Evolutionary conservation across 2,329 filamentous ascomycete genomes (phyloP), one percentile per base, ranked within the genome.

Genomic region (Paecilomyces variotii): DNA sequence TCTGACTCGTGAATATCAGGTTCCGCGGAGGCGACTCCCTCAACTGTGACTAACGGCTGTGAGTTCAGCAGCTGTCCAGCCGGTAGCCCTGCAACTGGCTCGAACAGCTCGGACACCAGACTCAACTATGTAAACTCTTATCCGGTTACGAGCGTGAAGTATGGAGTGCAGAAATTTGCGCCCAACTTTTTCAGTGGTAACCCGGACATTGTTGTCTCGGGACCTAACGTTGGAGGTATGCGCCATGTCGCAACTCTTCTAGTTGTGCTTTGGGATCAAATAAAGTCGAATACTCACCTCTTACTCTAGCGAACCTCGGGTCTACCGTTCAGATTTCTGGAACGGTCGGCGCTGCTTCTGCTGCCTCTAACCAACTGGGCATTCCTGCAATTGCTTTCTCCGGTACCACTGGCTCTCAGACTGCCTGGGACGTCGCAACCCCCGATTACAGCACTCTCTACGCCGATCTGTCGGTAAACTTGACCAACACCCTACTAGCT

Each of bases 121-220:
- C 78, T 88, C 53, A 87, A 88, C 78, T 90, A 87, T 78, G 87
- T 90, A 59, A 90, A 90, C 75, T 86, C 84, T 0, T 88, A 77
- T 72, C 86, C 87, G 0, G 84, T 84, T 1, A 89, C 86, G 0
- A 77, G 83, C 1, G 84, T 87, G 66, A 80, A 82, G 59, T 81
- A 83, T 68, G 87, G 86, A 39, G 83, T 89, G 67, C 74, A 84
- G 60, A 79, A 74, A 3, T 78, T 85, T 35, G 80, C 78, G 0
- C 79, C 81, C 0, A 73, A 77, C 49, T 74, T 83, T 57, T 88
- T 85, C 77, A 78, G 77, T 57, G 76, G 75, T 3, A 68, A 70
- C 1, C 80, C 85, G 0, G 86, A 88, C 56, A 76, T 90, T 26
- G 86, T 84, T n/a, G 81, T 89, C 1, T 69, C 85, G 0, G 87